Conservation (phyloP, 331 rosid species). For the Acacia concinna region DNA sequence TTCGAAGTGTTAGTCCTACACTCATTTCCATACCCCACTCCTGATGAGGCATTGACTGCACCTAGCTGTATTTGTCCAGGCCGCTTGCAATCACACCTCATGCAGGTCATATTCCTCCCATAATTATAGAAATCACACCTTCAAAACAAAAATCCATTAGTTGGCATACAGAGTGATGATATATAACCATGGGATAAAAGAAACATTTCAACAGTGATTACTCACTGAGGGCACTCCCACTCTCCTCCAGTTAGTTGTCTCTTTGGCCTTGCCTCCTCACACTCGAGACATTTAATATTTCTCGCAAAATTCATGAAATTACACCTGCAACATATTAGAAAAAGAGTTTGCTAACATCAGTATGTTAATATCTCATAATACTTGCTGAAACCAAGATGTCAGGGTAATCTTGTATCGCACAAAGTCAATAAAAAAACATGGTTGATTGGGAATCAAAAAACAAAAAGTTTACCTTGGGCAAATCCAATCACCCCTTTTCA, state of each 20-base stretch:
- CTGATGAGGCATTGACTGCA: conserved; percentile 35
- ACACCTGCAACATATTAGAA: conserved; percentile 65
- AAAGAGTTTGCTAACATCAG: conserved; percentile 13
- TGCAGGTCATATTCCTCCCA: conserved; percentile 69
- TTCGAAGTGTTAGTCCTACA: conserved; percentile 34
- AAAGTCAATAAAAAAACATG: background rate
- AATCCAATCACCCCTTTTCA: conserved; percentile 96
- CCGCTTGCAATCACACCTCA: conserved; percentile 91
- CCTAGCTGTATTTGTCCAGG: conserved; percentile 58
- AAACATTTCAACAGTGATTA: conserved; percentile 28
- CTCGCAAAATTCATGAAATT: conserved; percentile 95
- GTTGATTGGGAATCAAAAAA: conserved; percentile 1
- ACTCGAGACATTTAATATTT: conserved; percentile 81
- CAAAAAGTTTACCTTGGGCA: conserved; percentile 62
- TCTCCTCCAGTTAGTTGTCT: conserved; percentile 85
- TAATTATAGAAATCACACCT: conserved; percentile 89
- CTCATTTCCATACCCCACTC: conserved; percentile 44
- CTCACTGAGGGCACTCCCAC: conserved; percentile 99
- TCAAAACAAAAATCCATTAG: conserved; percentile 27
- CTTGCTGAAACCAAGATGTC: conserved; percentile 12
- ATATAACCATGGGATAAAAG: conserved; percentile 15
- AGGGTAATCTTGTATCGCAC: conserved; percentile 4
- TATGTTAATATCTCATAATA: background rate
- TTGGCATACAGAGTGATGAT: conserved; percentile 8
- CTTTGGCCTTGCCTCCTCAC: conserved; percentile 87